These are phyloP conservation scores for Haemoproteus tartakovskyi DNA, from an alignment of 169 alveolate genomes.

Conservation along the genomic window DNA sequence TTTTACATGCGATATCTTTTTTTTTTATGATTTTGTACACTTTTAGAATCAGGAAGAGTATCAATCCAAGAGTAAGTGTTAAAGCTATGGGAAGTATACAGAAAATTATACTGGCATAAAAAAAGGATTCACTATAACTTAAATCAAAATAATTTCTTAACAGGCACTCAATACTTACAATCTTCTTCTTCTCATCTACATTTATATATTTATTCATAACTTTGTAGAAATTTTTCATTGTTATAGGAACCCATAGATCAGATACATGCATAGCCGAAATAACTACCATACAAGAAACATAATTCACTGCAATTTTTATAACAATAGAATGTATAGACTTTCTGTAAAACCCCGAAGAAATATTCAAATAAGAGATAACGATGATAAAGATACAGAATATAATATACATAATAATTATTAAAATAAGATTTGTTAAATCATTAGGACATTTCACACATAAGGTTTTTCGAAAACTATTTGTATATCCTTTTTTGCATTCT, in stretches of 20 bases:
- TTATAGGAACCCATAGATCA: conserved; percentile 68
- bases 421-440: conserved; percentile 56
- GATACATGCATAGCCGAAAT: too few species aligned
- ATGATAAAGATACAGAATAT: conserved; percentile 75
- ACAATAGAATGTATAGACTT: conserved; percentile 85
- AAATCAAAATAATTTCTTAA: conserved; percentile 70
- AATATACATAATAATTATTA: conserved; percentile 67
- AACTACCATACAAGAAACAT: conserved; percentile 77
- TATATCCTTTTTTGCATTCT: conserved; percentile 81
- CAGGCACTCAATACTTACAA: conserved; percentile 76
- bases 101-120: conserved; percentile 74
- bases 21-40: conserved; percentile 13
- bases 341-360: conserved; percentile 83
- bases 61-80: conserved; percentile 69
- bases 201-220: conserved; percentile 1
- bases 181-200: neutral
- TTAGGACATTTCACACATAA: conserved; percentile 77
- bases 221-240: conserved; percentile 1
- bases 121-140: conserved; percentile 77
- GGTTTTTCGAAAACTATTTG: conserved; percentile 78
- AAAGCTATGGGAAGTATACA: conserved; percentile 74
- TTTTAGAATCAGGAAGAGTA: conserved; percentile 72
- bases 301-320: conserved; percentile 83
- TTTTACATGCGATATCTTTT: conserved; percentile 59
- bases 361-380: conserved; percentile 81